Evolutionary conservation across 768 basidiomycete genomes (phyloP).

Genomic region (Mycena capillaripes): DNA sequence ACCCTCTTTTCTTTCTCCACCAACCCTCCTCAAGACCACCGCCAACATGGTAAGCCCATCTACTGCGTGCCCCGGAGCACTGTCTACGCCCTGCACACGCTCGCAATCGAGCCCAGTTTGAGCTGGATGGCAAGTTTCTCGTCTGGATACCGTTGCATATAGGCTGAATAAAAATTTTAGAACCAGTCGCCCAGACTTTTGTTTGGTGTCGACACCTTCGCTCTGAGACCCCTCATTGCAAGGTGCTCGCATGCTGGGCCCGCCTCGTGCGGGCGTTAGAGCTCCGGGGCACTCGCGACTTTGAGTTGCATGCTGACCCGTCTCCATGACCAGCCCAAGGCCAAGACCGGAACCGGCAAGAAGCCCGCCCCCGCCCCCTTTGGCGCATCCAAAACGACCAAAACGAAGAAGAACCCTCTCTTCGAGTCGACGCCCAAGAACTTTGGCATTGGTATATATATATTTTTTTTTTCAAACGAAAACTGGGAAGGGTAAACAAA

Average conservation of each 20-base stretch:
- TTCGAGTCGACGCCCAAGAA: conserved; percentile 93
- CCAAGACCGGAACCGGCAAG: conserved; percentile 69
- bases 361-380: conserved; percentile 90
- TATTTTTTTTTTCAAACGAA: background rate
- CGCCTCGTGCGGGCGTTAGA: conserved; percentile 58
- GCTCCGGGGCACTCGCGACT: conserved; percentile 64
- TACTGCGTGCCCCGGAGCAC: background rate
- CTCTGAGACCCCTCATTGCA: conserved; percentile 35
- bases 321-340: conserved; percentile 93
- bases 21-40: background rate
- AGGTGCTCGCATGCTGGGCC: conserved; percentile 29
- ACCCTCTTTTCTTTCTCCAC: background rate
- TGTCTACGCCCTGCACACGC: background rate
- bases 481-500: no score
- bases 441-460: conserved; percentile 94
- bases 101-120: background rate
- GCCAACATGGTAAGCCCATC: background rate
- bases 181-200: background rate
- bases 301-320: conserved; percentile 55
- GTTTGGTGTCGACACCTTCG: conserved; percentile 35
- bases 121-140: background rate
- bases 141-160: background rate
- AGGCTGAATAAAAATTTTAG: background rate
- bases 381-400: conserved; percentile 80
- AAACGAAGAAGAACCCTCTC: conserved; percentile 93